Conservation (phyloP, 2,329 filamentous ascomycete species). For the Amauroascus niger region DNA sequence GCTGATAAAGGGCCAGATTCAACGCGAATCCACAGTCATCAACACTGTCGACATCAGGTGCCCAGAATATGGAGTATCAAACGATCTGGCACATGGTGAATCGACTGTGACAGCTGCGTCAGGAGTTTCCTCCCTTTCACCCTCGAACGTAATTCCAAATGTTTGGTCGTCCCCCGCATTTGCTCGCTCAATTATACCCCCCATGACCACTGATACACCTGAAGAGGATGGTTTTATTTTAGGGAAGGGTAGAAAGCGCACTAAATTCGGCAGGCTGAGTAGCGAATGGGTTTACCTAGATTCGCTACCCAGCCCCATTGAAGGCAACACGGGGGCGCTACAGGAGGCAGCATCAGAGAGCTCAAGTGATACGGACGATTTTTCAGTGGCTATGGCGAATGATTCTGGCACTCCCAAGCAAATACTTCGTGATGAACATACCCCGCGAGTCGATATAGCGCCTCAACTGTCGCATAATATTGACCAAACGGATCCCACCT, state of each 20-base stretch:
- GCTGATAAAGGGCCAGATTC: constrained; percentile 1
- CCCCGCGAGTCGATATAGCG: not conserved
- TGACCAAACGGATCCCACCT: not conserved
- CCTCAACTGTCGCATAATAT: not conserved
- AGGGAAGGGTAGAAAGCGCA: constrained; percentile 57
- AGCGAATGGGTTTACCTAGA: constrained; percentile 65
- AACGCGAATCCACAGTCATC: constrained; percentile 7
- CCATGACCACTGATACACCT: constrained; percentile 55
- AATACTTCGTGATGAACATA: not conserved
- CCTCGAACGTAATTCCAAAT: constrained; percentile 15
- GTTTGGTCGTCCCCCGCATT: constrained; percentile 74
- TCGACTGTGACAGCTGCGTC: not conserved
- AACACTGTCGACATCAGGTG: not conserved
- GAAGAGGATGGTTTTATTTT: constrained; percentile 56
- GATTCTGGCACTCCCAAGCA: not conserved
- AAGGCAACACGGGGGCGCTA: not conserved
- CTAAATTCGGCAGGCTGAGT: constrained; percentile 57
- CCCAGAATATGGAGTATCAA: not conserved
- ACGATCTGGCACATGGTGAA: not conserved
- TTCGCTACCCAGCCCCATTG: constrained; percentile 55
- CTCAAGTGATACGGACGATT: not conserved
- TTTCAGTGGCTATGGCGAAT: not conserved
- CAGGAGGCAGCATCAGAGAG: not conserved
- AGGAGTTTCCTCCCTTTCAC: not conserved
- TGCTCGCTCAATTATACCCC: constrained; percentile 59